Conservation (phyloP, 352 stramenopile species). For the Halophytophthora batemanensis region DNA sequence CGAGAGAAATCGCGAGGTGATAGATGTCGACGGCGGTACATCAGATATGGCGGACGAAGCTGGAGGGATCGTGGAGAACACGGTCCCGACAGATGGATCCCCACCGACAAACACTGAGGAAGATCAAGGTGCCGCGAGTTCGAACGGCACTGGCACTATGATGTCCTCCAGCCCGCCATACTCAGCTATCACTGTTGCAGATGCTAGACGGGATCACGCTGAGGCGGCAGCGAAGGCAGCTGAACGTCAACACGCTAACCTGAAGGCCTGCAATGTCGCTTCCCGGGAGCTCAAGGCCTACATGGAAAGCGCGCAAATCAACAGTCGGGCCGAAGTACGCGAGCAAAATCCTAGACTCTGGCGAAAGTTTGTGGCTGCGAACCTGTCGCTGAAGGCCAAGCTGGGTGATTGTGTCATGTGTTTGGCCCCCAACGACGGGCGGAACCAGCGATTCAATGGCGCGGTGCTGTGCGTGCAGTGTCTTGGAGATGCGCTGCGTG, state of each 20-base stretch:
- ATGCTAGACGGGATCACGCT: conserved; percentile 7
- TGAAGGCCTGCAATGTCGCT: conserved; percentile 4
- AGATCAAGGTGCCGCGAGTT: background rate
- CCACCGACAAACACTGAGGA: background rate
- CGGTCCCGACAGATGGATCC: background rate
- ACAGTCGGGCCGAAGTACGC: conserved; percentile 31
- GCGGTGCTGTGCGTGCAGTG: conserved; percentile 48
- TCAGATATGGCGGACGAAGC: conserved; percentile 4
- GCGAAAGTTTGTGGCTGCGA: conserved; percentile 34
- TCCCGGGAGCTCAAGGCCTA: conserved; percentile 24
- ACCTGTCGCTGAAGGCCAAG: conserved; percentile 14
- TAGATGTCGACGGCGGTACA: conserved; percentile 14
- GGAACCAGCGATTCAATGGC: conserved; percentile 52
- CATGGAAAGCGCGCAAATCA: conserved; percentile 31
- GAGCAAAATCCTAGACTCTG: conserved; percentile 34
- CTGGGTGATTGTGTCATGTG: conserved; percentile 38
- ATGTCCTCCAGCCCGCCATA: too few species aligned
- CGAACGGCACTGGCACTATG: background rate
- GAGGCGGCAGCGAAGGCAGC: conserved; percentile 4
- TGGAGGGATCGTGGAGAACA: background rate
- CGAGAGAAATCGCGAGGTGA: conserved; percentile 7
- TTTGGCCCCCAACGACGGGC: conserved; percentile 31
- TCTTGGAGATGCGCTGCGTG: conserved; percentile 21
- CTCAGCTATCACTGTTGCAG: background rate
- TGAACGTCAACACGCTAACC: conserved; percentile 4